These are phyloP conservation scores for Xylariales sp. DNA, from an alignment of 2,329 filamentous ascomycete genomes.

Conservation along the genomic window DNA sequence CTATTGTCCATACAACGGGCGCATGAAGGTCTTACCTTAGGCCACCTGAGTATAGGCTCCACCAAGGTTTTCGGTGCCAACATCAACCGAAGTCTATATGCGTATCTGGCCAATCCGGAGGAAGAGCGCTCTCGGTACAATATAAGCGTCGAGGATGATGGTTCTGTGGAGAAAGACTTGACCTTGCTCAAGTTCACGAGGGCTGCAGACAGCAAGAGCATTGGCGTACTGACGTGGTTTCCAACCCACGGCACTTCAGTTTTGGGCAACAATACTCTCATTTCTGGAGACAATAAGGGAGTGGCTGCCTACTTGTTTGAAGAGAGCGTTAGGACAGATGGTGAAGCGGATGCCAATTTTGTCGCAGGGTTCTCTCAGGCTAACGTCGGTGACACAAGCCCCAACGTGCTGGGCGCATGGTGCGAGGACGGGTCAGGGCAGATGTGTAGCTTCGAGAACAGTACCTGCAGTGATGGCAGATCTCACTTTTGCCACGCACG, in stretches of 20 bases:
- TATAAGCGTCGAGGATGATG: constrained; percentile 45
- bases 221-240: constrained; percentile 86
- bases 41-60: constrained; percentile 47
- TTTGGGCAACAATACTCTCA: constrained; percentile 84
- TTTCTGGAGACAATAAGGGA: constrained; percentile 95
- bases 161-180: constrained; percentile 65
- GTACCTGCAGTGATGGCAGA: constrained; percentile 71
- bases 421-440: constrained; percentile 79
- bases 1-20: constrained; percentile 77
- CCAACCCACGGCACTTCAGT: constrained; percentile 89
- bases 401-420: constrained; percentile 82
- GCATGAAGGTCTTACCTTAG: constrained; percentile 63
- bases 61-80: constrained; percentile 71
- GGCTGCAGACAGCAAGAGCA: constrained; percentile 68
- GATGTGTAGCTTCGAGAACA: constrained; percentile 72
- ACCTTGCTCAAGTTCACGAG: constrained; percentile 76
- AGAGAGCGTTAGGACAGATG: constrained; percentile 53
- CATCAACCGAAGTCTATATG: constrained; percentile 83
- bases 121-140: constrained; percentile 68
- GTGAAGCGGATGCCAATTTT: constrained; percentile 60
- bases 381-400: constrained; percentile 86
- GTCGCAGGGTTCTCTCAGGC: constrained; percentile 91
- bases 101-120: constrained; percentile 82
- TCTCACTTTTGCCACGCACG: constrained; percentile 70
- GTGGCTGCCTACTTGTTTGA: constrained; percentile 86